These are phyloP conservation scores for Celoporthe dispersa DNA, from an alignment of 2,329 filamentous ascomycete species.

Conservation along the genomic window DNA sequence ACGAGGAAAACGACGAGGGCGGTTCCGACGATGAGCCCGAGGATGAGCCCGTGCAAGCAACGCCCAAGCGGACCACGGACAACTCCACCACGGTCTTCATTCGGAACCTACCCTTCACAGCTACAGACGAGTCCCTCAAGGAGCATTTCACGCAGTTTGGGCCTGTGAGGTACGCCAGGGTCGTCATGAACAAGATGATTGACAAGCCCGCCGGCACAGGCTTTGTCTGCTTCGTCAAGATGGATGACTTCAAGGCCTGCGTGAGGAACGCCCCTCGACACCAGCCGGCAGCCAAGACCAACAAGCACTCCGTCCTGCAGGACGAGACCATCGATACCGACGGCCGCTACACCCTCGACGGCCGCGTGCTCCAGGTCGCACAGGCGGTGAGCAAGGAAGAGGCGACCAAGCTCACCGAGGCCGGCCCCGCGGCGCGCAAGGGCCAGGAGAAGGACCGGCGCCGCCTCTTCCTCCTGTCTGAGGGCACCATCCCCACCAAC, in stretches of 20 bases:
- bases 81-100: constrained; percentile 85
- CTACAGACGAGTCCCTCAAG: constrained; percentile 80
- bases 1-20: constrained; percentile 50
- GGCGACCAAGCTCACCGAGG: constrained; percentile 75
- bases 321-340: constrained; percentile 81
- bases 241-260: constrained; percentile 76
- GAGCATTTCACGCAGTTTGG: constrained; percentile 90
- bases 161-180: constrained; percentile 83
- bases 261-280: constrained; percentile 73
- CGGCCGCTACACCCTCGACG: constrained; percentile 88
- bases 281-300: constrained; percentile 47
- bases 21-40: constrained; percentile 43
- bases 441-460: constrained; percentile 84
- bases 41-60: constrained; percentile 40
- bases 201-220: constrained; percentile 89
- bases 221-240: constrained; percentile 89
- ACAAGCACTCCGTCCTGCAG: constrained; percentile 83
- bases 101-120: constrained; percentile 90
- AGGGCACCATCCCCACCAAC: constrained; percentile 80
- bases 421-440: constrained; percentile 66
- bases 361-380: constrained; percentile 82
- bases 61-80: constrained; percentile 52
- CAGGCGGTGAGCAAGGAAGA: constrained; percentile 84
- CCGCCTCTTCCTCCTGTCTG: constrained; percentile 82
- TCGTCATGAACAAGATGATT: constrained; percentile 85